These are phyloP conservation scores for Euphrasia confusa DNA, from an alignment of 257 asterid species.

Conservation along the genomic window DNA sequence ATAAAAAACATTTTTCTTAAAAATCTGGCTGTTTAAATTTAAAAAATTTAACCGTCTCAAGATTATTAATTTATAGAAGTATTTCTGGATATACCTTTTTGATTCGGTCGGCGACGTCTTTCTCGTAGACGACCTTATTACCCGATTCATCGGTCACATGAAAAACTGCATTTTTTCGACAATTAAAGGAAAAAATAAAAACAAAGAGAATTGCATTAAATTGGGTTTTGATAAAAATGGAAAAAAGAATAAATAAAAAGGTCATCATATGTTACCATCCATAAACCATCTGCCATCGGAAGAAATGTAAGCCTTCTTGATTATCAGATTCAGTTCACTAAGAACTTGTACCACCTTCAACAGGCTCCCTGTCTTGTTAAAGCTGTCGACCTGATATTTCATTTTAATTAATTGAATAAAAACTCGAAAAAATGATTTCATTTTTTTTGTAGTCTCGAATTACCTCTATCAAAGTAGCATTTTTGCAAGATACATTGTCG, in stretches of 20 bases:
- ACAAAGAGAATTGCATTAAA: constrained; percentile 5
- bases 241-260: not conserved
- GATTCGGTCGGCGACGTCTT: constrained; percentile 53
- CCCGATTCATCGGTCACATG: constrained; percentile 83
- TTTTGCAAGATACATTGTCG: constrained; percentile 40
- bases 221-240: constrained; percentile 1
- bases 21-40: too few relatives aligned
- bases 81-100: constrained; percentile 46
- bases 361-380: constrained; percentile 79
- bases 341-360: constrained; percentile 89
- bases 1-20: too few relatives aligned
- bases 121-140: constrained; percentile 57
- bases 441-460: not conserved
- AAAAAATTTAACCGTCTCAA: too few relatives aligned
- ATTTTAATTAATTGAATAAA: not conserved
- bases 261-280: constrained; percentile 52
- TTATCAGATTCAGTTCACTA: constrained; percentile 68
- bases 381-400: constrained; percentile 66
- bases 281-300: constrained; percentile 97
- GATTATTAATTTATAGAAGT: too few relatives aligned
- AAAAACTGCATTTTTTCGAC: constrained; percentile 49
- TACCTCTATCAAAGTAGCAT: constrained; percentile 42
- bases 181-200: not conserved
- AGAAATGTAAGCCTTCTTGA: constrained; percentile 81
- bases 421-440: not conserved